These are phyloP conservation scores for Macrocystidia cucumis DNA, from an alignment of 1,284 basidiomycete species.

Conservation along the genomic window DNA sequence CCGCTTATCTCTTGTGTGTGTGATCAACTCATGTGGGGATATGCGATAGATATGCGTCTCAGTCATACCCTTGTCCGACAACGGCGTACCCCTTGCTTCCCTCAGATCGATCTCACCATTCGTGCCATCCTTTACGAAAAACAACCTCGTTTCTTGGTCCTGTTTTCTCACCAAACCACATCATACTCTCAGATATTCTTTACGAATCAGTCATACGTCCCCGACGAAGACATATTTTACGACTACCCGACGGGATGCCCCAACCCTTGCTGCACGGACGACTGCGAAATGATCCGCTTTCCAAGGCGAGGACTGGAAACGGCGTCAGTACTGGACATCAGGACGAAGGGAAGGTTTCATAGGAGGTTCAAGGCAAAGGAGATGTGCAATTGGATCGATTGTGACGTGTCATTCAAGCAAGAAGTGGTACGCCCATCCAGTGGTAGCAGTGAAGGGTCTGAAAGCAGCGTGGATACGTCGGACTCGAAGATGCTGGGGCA, in stretches of 20 bases:
- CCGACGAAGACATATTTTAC: slow-evolving; percentile 61
- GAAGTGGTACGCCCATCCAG: slow-evolving; percentile 20
- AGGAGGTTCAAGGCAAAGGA: slow-evolving; percentile 40
- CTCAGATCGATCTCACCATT: slow-evolving; percentile 67
- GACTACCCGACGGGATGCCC: slow-evolving; percentile 72
- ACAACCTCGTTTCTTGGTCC: slow-evolving; percentile 60
- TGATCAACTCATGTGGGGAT: too few species aligned
- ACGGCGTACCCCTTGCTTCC: slow-evolving; percentile 64
- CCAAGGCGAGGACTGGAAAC: slow-evolving; percentile 52
- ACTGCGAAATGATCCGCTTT: slow-evolving; percentile 74
- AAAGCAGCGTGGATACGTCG: slow-evolving; percentile 29
- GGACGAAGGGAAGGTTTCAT: slow-evolving; percentile 36
- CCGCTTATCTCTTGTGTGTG: too few species aligned
- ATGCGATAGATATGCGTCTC: slow-evolving; percentile 58
- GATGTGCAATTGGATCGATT: slow-evolving; percentile 79
- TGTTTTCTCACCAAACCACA: slow-evolving; percentile 70
- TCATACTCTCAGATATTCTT: slow-evolving; percentile 75
- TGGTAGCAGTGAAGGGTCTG: slow-evolving; percentile 40
- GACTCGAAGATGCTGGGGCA: slow-evolving; percentile 34
- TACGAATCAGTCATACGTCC: slow-evolving; percentile 60
- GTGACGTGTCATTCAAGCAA: slow-evolving; percentile 49
- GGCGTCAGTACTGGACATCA: slow-evolving; percentile 54
- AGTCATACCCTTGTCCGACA: slow-evolving; percentile 57
- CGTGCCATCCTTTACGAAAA: slow-evolving; percentile 68
- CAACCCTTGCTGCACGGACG: slow-evolving; percentile 67